Base-by-base conservation (phyloP, 805 yeast species). In the Candida sakaeoensis region DNA sequence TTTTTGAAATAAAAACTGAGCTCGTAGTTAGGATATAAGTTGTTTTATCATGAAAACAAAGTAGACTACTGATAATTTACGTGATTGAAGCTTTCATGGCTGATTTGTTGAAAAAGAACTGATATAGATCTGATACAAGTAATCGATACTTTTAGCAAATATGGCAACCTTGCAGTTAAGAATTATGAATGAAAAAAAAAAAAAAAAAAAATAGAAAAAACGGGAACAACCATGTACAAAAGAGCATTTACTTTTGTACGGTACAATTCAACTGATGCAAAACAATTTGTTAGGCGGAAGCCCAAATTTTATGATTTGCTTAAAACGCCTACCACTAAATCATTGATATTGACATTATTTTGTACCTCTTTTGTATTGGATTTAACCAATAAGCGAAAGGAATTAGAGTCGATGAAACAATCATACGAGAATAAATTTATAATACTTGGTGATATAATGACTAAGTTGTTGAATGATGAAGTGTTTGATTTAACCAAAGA, bases 361-460 rank as follows among this genome's bases (percentile, higher is more conserved):
- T 64, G 69, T 47, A 72, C 73, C 5, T 63, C 79, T 2, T 68
- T 69, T 3, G 75, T 71, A 3, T 62, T 75, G 25, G 77, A 75
- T 42, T 61, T 70, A 30, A 70, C 72, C 63, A 59, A 69, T 35
- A 69, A 61, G 40, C 59, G 72, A 32, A 72, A 69, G 42, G 63
- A 64, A 25, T 49, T 59, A n/a, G 79, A 74, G 24, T 61, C 60
- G 19, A 49, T 75, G 31, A 58, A 57, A 22, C 65, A 63, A 22
- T 63, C 64, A 14, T 72, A 73, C 46, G 48, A 49, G 7, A 52
- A 67, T 26, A 65, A 71, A 47, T 58, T 62, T 37, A 40, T 33
- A 2, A 55, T 67, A 13, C 47, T 69, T 22, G 49, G 54, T 18
- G 72, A 64, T 6, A 49, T 68, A 2, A 50, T 57, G 1, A 46